Conservation (phyloP, 2,329 filamentous ascomycete genomes). For the Clathrospora elynae region DNA sequence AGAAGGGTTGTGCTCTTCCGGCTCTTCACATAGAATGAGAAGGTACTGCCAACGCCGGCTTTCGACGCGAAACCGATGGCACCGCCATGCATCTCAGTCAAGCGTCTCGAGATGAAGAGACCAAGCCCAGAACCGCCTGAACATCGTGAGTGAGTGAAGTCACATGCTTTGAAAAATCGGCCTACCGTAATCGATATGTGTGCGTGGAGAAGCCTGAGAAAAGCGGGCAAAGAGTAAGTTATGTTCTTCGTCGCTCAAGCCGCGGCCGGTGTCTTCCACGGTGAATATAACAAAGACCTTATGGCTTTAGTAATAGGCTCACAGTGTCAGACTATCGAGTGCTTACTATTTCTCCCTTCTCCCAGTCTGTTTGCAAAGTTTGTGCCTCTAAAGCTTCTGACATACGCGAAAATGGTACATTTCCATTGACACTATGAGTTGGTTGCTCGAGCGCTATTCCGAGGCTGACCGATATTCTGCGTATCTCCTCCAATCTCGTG, state of each 20-base stretch:
- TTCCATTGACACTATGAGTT: conserved; percentile 36
- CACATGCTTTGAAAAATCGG: accelerated
- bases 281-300: conserved; percentile 46
- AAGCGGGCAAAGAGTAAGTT: conserved; percentile 41
- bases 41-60: conserved; percentile 35
- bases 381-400: conserved; percentile 18
- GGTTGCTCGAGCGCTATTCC: conserved; percentile 42
- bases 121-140: conserved; percentile 39
- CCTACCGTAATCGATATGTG: conserved; percentile 44
- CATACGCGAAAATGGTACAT: conserved; percentile 16
- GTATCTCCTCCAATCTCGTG: conserved; percentile 44
- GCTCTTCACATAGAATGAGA: conserved; percentile 41
- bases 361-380: conserved; percentile 42
- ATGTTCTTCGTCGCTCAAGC: conserved; percentile 47
- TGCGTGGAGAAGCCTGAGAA: conserved; percentile 40
- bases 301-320: conserved; percentile 5
- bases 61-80: conserved; percentile 36
- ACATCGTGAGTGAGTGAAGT: neutral
- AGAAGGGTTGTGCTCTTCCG: conserved; percentile 14
- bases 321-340: neutral
- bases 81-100: conserved; percentile 42
- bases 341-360: conserved; percentile 28
- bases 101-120: conserved; percentile 38
- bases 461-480: conserved; percentile 46
- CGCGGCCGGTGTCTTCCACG: conserved; percentile 49